phyloP scores from a whole-genome alignment of 108 stramenopile genomes.

The Mediolabrus comicus region DNA sequence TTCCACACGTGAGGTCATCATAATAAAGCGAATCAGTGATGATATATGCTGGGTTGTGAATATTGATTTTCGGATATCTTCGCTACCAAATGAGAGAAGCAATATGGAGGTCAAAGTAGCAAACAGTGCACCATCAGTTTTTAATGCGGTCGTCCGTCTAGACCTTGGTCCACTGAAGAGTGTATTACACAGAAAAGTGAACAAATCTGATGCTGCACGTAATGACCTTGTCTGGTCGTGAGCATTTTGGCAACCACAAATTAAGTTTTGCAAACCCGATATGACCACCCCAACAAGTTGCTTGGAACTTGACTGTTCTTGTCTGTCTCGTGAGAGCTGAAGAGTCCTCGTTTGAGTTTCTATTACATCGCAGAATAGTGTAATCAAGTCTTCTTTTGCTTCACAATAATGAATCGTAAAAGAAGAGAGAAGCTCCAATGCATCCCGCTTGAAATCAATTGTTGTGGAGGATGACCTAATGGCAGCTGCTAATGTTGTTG shows the following conservation, averaged over 20 bases:
- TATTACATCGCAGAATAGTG: constrained; percentile 23
- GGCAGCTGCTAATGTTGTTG: constrained; percentile 4
- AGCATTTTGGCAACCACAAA: constrained; percentile 28
- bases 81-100: constrained; percentile 44
- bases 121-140: constrained; percentile 48
- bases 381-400: neutral
- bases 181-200: constrained; percentile 18
- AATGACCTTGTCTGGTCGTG: constrained; percentile 27
- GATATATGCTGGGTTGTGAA: constrained; percentile 29
- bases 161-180: constrained; percentile 37
- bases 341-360: constrained; percentile 20
- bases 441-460: constrained; percentile 12
- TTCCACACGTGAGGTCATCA: constrained; percentile 29
- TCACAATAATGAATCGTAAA: constrained; percentile 2
- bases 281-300: constrained; percentile 34
- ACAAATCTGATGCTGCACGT: constrained; percentile 20
- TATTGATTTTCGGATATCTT: constrained; percentile 16
- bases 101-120: constrained; percentile 51
- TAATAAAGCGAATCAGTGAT: constrained; percentile 20
- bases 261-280: constrained; percentile 49
- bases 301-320: constrained; percentile 10
- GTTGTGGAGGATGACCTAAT: neutral
- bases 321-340: constrained; percentile 17
- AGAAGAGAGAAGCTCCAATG: constrained; percentile 21
- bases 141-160: constrained; percentile 17